Evolutionary conservation across 805 yeast species (phyloP), one percentile per base, ranked within the genome.

Genomic region (Cyberlindnera mississippiensis): DNA sequence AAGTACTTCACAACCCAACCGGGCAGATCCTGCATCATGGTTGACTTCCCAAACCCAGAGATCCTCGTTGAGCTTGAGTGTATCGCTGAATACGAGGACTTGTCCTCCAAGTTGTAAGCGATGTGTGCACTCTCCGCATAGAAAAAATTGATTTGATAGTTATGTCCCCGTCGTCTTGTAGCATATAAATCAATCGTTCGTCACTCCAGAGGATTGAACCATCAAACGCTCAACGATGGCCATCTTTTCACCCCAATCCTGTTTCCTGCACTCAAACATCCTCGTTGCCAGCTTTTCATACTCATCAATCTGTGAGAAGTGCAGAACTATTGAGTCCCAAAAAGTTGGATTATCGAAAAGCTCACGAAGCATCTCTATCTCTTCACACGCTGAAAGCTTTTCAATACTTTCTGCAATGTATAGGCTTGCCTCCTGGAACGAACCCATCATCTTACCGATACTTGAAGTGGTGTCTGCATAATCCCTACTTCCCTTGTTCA

Each of bases 1-100:
- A 64, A 69, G 47, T 63, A 66, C 53, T 72, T 77, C 62, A 66
- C 68, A 3, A 61, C 64, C 34, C 63, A 66, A 48, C 82, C 82
- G 15, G 77, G 78, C 7, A 68, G 82, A 64, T 68, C 74, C 35
- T 73, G 78, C 54, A 64, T 76, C 28, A 63, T 73, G 39, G 79
- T 72, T 27, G 69, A 62, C 7, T 76, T 76, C 62, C 77, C 78
- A 53, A 69, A 74, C 54, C 65, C 71, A 10, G 52, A 61, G n/a
- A 47, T 76, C 40, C 68, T 72, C 50, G 73, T 77, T 35, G 82
- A 77, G 53, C 53, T 76, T 41, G 81, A 76, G 52, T 69, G 71
- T 38, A 61, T 75, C 53, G 76, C 76, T 27, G 59, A 53, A 35
- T 56, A 48, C 38, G 41, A 41, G 33, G 46, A 41, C 14, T 28